phyloP scores from a whole-genome alignment of 495 filamentous ascomycete species.

The Lasiosphaeria ovina region DNA sequence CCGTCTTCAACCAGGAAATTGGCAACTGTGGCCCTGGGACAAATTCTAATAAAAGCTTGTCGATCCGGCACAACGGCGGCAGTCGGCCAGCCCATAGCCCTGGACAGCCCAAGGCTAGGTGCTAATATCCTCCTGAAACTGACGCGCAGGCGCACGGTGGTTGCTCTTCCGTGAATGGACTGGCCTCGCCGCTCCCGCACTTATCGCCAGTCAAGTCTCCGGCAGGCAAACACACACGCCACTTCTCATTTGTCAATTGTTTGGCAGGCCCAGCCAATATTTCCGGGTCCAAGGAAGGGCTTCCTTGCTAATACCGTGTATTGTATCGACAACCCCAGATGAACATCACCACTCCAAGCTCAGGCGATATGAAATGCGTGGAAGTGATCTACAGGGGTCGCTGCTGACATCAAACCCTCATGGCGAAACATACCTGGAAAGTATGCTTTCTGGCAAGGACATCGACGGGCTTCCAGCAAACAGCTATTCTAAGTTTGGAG shows the following conservation, averaged over 20 bases:
- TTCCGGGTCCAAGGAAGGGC: background rate
- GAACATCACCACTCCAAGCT: background rate
- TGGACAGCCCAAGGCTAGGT: background rate
- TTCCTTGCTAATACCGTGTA: background rate
- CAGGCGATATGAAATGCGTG: background rate
- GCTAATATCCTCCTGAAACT: background rate
- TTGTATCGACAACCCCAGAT: background rate
- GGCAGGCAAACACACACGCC: background rate
- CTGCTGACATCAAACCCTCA: background rate
- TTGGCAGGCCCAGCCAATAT: background rate
- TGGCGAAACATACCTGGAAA: background rate
- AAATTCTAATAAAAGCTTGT: background rate
- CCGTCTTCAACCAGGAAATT: slow-evolving; percentile 13
- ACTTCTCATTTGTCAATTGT: slow-evolving; percentile 8
- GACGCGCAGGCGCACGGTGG: background rate
- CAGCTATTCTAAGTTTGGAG: too few species aligned
- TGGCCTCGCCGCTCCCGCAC: background rate
- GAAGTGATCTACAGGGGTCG: background rate
- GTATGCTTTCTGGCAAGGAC: background rate
- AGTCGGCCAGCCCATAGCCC: background rate
- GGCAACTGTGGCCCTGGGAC: slow-evolving; percentile 7
- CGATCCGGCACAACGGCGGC: slow-evolving; percentile 6
- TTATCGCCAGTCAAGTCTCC: background rate
- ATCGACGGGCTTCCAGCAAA: background rate
- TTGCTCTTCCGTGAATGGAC: background rate